phyloP scores from a whole-genome alignment of 495 filamentous ascomycete species.

The Podospora conica region DNA sequence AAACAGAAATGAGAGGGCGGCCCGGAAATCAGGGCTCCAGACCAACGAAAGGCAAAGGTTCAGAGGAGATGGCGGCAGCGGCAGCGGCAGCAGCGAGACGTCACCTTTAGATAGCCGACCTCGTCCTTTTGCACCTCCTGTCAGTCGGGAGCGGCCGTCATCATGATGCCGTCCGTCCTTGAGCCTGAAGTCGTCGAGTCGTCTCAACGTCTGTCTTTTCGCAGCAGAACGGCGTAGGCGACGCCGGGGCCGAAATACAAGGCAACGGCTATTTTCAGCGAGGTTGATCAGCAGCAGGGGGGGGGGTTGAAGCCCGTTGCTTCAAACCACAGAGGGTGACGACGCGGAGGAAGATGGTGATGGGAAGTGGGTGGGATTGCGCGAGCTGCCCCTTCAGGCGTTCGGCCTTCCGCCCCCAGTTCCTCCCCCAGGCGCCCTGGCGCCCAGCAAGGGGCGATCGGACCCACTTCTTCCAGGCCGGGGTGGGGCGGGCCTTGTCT shows the following conservation, averaged over 20 bases:
- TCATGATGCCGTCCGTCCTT: slow-evolving; percentile 4
- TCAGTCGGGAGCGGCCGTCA: not conserved
- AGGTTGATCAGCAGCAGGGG: slow-evolving; percentile 47
- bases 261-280: slow-evolving; percentile 38
- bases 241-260: slow-evolving; percentile 23
- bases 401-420: not conserved
- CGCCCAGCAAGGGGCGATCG: not conserved
- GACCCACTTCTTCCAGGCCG: not conserved
- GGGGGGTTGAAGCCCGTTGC: slow-evolving; percentile 13
- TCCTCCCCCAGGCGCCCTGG: not conserved
- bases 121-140: slow-evolving; percentile 8
- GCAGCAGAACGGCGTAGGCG: slow-evolving; percentile 6
- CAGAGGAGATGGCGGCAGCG: slow-evolving; percentile 2
- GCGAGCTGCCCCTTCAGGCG: not conserved
- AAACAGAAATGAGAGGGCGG: slow-evolving; percentile 11
- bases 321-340: slow-evolving; percentile 1
- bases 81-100: slow-evolving; percentile 15
- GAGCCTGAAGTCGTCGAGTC: slow-evolving; percentile 18
- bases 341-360: not conserved
- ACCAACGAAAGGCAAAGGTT: slow-evolving; percentile 15
- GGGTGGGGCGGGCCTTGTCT: slow-evolving; percentile 3
- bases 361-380: not conserved
- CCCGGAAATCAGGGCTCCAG: slow-evolving; percentile 13
- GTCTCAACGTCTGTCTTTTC: slow-evolving; percentile 1
- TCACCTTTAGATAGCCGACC: slow-evolving; percentile 23